Base-by-base conservation (phyloP, 2,329 filamentous ascomycete genomes). In the Rhinocladiella similis region DNA sequence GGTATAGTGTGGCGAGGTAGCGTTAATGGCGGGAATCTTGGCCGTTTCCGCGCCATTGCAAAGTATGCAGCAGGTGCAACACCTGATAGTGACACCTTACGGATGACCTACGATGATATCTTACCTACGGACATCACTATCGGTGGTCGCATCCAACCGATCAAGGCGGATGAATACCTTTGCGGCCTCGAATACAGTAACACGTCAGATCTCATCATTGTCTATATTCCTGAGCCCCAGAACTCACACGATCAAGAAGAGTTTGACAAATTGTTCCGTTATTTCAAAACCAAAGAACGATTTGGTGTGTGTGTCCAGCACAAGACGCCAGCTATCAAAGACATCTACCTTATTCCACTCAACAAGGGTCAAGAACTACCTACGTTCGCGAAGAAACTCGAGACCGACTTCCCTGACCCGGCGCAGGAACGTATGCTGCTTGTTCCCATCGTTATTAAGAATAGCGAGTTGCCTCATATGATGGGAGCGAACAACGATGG, bases 281-380 rank as follows among this genome's bases (percentile, higher is more conserved):
- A 99, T 74, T 97, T 99, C 69, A 79, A 85, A 41, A 81, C 81
- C 49, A 90, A 93, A 68, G 83, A 89, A 62, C 83, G 91, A 33
- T 99, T 96, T 70, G 93, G 91, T 18, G 93, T 97, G 1, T 82
- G 97, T 5, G 87, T 87, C 13, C 89, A 93, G 68, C 88, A 89
- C 70, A 82, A 83, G 1, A 75, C 86, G 27, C 82, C 85, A 18
- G 87, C 91, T 58, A 88, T 97, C 47, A 87, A 91, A 57, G 93
- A 97, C 69, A 90, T 92, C 1, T 97, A 97, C 70, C 82, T 97
- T 29, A 87, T 97, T 9, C 93, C 94, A 0, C 84, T 97, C 3
- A 84, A 91, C 29, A 81, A 86, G 4, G 91, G 90, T 22, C 83
- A 82, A 48, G 76, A 74, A 33, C 83, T 93, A 42, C 93, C 94